A percentile compares a stretch with the other conserved stretches of the same genome.
These are phyloP conservation scores for Dictyophora rubrovolvata DNA, from an alignment of 768 basidiomycete species.

Conservation along the genomic window DNA sequence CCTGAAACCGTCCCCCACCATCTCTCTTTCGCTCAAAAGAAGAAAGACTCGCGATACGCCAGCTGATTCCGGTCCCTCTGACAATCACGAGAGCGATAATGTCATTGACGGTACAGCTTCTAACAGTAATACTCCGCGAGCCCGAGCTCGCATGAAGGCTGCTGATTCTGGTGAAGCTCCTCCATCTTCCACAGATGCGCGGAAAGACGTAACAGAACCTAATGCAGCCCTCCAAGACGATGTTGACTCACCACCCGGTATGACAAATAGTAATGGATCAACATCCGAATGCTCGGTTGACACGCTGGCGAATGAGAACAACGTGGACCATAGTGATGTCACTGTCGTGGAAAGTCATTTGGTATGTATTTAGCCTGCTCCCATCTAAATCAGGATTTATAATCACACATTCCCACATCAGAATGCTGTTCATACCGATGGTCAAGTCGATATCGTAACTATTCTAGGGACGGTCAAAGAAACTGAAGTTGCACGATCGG, in stretches of 20 bases:
- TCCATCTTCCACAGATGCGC: not conserved
- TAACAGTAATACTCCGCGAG: not conserved
- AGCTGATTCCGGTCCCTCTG: not conserved
- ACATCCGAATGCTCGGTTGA: not conserved
- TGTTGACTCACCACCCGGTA: not conserved
- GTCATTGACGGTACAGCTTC: not conserved
- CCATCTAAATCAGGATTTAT: too few relatives aligned
- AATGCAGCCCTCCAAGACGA: not conserved
- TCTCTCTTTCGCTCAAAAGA: not conserved
- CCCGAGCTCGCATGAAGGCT: not conserved
- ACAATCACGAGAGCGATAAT: not conserved
- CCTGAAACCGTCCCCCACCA: not conserved
- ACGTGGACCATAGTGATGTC: not conserved
- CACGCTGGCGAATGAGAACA: not conserved
- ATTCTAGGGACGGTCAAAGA: not conserved
- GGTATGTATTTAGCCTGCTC: not conserved
- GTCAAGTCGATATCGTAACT: not conserved
- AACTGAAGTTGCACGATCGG: not conserved
- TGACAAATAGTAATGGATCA: not conserved
- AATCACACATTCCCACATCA: not conserved
- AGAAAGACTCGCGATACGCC: not conserved
- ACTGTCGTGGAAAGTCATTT: not conserved
- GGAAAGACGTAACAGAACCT: not conserved
- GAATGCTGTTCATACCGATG: not conserved
- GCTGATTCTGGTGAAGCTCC: not conserved